phyloP scores from a whole-genome alignment of 2,329 filamentous ascomycete species.

The Cercospora brassicicola region DNA sequence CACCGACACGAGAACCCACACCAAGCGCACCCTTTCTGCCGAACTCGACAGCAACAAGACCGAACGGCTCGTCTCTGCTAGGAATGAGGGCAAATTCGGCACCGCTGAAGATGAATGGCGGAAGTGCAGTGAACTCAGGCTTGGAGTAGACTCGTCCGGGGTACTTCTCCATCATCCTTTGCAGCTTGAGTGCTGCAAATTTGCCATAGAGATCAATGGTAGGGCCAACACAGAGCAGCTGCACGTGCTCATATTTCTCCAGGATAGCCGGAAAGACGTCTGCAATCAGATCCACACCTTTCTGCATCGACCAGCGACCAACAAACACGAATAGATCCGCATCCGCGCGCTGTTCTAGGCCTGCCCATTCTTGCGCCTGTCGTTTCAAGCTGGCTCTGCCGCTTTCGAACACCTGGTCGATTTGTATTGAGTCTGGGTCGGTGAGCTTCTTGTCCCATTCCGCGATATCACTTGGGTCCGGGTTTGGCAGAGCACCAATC shows the following conservation, averaged over 20 bases:
- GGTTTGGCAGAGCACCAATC: slow-evolving; percentile 64
- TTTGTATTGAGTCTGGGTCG: slow-evolving; percentile 51
- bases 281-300: slow-evolving; percentile 67
- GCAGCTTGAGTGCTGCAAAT: slow-evolving; percentile 65
- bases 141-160: slow-evolving; percentile 67
- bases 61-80: slow-evolving; percentile 68
- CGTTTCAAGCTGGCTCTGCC: slow-evolving; percentile 55
- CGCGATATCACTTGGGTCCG: slow-evolving; percentile 64
- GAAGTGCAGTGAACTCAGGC: slow-evolving; percentile 66
- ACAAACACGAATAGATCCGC: slow-evolving; percentile 69
- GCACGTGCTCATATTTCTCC: slow-evolving; percentile 59
- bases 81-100: slow-evolving; percentile 69
- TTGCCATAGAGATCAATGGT: slow-evolving; percentile 68
- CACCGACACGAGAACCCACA: slow-evolving; percentile 65
- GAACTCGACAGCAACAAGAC: slow-evolving; percentile 68
- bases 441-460: slow-evolving; percentile 59
- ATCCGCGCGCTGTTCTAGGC: slow-evolving; percentile 60
- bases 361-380: slow-evolving; percentile 68
- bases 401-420: slow-evolving; percentile 59
- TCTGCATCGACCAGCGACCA: slow-evolving; percentile 68
- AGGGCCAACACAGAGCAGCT: slow-evolving; percentile 64
- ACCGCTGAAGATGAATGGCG: slow-evolving; percentile 66
- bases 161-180: slow-evolving; percentile 64
- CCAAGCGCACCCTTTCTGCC: slow-evolving; percentile 67
- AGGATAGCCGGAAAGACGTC: slow-evolving; percentile 65